Evolutionary conservation across 805 yeast genomes (phyloP).

Genomic region (Candida takata): DNA sequence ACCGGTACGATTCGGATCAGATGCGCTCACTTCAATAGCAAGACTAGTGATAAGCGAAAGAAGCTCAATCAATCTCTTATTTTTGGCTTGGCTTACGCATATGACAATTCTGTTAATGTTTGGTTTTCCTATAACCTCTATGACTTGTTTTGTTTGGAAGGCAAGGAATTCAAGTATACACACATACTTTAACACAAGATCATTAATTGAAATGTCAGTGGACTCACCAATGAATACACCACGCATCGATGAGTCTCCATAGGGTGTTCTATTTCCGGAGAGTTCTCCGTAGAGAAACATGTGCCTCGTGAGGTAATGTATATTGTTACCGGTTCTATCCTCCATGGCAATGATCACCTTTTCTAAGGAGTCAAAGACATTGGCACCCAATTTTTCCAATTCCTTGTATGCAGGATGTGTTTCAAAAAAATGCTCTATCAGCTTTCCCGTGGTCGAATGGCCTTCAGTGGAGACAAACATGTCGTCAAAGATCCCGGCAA

Average conservation of each 20-base stretch:
- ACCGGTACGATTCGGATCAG: conserved; percentile 21
- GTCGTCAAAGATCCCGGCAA: conserved; percentile 28
- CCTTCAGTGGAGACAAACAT: conserved; percentile 45
- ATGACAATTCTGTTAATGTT: conserved; percentile 31
- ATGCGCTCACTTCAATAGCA: conserved; percentile 15
- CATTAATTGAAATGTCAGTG: conserved; percentile 26
- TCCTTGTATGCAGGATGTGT: conserved; percentile 30
- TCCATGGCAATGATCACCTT: conserved; percentile 14
- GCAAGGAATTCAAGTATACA: conserved; percentile 43
- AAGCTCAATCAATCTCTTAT: conserved; percentile 32
- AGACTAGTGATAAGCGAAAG: conserved; percentile 22
- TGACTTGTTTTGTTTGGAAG: conserved; percentile 40
- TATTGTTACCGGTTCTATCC: conserved; percentile 6
- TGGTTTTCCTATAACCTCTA: conserved; percentile 24
- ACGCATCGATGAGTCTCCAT: conserved; percentile 40
- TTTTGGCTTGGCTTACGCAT: conserved; percentile 49
- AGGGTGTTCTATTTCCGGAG: conserved; percentile 54
- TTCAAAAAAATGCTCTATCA: conserved; percentile 40
- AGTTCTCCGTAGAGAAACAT: conserved; percentile 48
- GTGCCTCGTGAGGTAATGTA: conserved; percentile 27
- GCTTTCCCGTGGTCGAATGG: conserved; percentile 50
- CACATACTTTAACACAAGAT: conserved; percentile 37
- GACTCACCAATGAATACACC: conserved; percentile 45
- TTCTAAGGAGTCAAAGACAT: conserved; percentile 22
- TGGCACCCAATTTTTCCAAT: conserved; percentile 4